Conservation (phyloP, 495 filamentous ascomycete species). For the Astrocystis sublimbata region DNA sequence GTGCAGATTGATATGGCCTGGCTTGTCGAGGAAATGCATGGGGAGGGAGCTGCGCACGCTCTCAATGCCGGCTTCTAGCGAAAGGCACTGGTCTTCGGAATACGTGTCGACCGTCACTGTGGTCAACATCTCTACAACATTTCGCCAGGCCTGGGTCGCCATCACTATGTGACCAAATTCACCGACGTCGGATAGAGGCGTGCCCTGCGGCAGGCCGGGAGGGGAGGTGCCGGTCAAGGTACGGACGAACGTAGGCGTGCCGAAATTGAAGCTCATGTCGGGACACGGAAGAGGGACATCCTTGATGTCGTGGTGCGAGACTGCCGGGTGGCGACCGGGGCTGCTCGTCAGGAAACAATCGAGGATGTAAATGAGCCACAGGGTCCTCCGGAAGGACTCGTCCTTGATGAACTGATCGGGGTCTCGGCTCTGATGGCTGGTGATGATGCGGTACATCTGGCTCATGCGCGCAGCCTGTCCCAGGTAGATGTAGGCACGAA, state of each 20-base stretch:
- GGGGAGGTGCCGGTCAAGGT: constrained; percentile 44
- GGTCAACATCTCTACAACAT: constrained; percentile 54
- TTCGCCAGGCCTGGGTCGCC: constrained; percentile 53
- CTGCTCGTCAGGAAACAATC: constrained; percentile 57
- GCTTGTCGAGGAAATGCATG: constrained; percentile 52
- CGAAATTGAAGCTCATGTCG: constrained; percentile 54
- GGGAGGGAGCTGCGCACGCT: constrained; percentile 46
- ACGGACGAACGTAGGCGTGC: constrained; percentile 48
- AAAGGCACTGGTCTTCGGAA: constrained; percentile 45
- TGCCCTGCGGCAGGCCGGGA: constrained; percentile 32
- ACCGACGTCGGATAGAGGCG: constrained; percentile 44
- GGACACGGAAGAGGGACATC: constrained; percentile 50
- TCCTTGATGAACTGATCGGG: constrained; percentile 53
- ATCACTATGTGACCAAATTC: constrained; percentile 55
- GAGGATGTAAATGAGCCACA: constrained; percentile 55
- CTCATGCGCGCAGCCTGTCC: constrained; percentile 54
- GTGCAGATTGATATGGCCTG: constrained; percentile 51
- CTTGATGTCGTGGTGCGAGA: constrained; percentile 47
- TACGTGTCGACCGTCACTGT: constrained; percentile 47
- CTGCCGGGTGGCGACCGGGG: constrained; percentile 51
- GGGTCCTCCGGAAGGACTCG: constrained; percentile 52
- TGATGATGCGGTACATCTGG: constrained; percentile 54
- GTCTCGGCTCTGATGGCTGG: constrained; percentile 45
- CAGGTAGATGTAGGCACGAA: constrained; percentile 54
- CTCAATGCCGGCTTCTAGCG: constrained; percentile 48